phyloP scores from a whole-genome alignment of 2,329 filamentous ascomycete genomes.

The Teratosphaeria viscida region DNA sequence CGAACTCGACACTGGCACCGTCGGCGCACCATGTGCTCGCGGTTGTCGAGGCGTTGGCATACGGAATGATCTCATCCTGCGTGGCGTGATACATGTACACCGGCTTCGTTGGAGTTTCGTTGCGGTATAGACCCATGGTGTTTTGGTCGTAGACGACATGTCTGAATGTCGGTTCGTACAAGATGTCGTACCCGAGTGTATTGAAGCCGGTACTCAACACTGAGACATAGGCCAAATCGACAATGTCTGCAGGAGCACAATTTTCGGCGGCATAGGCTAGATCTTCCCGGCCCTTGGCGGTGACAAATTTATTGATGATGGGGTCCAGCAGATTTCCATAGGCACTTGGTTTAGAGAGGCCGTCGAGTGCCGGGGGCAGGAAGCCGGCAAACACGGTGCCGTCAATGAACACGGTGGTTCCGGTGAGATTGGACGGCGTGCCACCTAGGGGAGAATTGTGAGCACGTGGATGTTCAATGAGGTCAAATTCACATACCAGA shows the following conservation, averaged over 20 bases:
- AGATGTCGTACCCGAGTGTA: slow-evolving; percentile 12
- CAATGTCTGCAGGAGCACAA: slow-evolving; percentile 13
- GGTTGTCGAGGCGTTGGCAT: slow-evolving; percentile 16
- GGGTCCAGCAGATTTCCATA: slow-evolving; percentile 15
- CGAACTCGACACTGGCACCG: slow-evolving; percentile 17
- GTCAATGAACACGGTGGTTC: slow-evolving; percentile 16
- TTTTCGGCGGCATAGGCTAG: slow-evolving; percentile 13
- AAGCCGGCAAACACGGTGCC: slow-evolving; percentile 18
- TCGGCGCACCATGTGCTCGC: slow-evolving; percentile 17
- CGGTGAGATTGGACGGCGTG: slow-evolving; percentile 31
- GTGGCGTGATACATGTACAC: slow-evolving; percentile 20
- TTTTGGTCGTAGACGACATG: slow-evolving; percentile 8
- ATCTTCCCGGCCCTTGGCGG: slow-evolving; percentile 9
- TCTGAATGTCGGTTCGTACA: slow-evolving; percentile 14
- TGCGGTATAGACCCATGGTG: slow-evolving; percentile 13
- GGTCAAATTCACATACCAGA: slow-evolving; percentile 11
- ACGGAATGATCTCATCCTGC: slow-evolving; percentile 22
- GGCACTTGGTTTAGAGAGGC: slow-evolving; percentile 12
- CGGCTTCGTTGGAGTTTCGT: slow-evolving; percentile 18
- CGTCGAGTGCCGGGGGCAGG: slow-evolving; percentile 15
- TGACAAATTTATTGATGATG: slow-evolving; percentile 11
- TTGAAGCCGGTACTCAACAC: slow-evolving; percentile 11
- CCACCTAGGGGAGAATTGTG: slow-evolving; percentile 29
- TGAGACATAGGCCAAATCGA: slow-evolving; percentile 14
- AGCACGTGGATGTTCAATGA: neutral